Conservation (phyloP, 805 yeast species). For the Cyberlindnera galapagoensis region DNA sequence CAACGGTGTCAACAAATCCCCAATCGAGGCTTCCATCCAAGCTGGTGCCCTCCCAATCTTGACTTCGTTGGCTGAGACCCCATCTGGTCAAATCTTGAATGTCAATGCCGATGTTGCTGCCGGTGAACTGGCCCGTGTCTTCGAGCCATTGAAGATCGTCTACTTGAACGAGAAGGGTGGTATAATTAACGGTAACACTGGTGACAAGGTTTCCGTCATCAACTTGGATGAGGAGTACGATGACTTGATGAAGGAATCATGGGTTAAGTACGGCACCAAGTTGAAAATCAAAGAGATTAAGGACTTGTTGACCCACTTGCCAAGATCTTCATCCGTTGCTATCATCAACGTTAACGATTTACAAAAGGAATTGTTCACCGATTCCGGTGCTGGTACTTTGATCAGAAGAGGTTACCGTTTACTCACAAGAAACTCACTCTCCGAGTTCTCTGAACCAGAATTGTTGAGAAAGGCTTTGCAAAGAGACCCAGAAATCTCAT, state of each 20-base stretch:
- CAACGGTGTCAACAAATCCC: conserved; percentile 76
- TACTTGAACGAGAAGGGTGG: conserved; percentile 98
- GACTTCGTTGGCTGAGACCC: conserved; percentile 94
- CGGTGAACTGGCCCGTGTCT: conserved; percentile 92
- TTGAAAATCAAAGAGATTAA: conserved; percentile 94
- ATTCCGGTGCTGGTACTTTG: conserved; percentile 98
- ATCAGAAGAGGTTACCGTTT: conserved; percentile 96
- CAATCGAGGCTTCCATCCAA: conserved; percentile 88
- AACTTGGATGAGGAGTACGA: conserved; percentile 96
- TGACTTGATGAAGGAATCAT: conserved; percentile 79
- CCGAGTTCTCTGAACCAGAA: conserved; percentile 69
- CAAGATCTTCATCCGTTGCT: conserved; percentile 96
- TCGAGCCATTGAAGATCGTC: conserved; percentile 95
- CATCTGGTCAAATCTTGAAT: conserved; percentile 92
- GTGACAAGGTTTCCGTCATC: conserved; percentile 82
- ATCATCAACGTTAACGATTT: conserved; percentile 91
- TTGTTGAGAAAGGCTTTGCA: conserved; percentile 67
- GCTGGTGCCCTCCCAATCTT: conserved; percentile 96
- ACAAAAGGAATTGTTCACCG: conserved; percentile 96
- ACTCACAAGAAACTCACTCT: conserved; percentile 58
- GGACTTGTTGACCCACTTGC: conserved; percentile 87
- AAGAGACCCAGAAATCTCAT: conserved; percentile 67
- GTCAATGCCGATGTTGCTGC: conserved; percentile 99
- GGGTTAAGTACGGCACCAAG: conserved; percentile 99
- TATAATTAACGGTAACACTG: conserved; percentile 84